Conservation (phyloP, 2,329 filamentous ascomycete species). For the Clathrospora elynae region DNA sequence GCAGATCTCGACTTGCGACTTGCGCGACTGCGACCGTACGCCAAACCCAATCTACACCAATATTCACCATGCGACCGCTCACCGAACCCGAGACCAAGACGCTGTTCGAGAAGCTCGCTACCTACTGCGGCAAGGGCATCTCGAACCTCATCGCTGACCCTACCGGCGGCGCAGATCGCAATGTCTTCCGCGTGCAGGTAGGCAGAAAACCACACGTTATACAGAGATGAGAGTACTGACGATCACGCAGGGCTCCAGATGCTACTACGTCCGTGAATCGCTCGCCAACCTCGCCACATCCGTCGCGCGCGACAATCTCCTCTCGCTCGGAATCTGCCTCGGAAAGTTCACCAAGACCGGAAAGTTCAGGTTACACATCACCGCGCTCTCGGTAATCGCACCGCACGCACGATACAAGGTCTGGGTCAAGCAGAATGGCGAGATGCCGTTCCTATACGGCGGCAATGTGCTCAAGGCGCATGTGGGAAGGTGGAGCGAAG, state of each 20-base stretch:
- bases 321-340: constrained; percentile 87
- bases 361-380: constrained; percentile 94
- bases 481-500: constrained; percentile 83
- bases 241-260: constrained; percentile 68
- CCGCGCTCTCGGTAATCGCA: constrained; percentile 84
- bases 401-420: constrained; percentile 95
- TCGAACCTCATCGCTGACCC: constrained; percentile 68
- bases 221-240: constrained; percentile 12
- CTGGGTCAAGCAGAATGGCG: constrained; percentile 94
- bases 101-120: constrained; percentile 89
- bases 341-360: constrained; percentile 97
- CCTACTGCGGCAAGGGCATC: constrained; percentile 86
- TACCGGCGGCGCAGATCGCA: constrained; percentile 40
- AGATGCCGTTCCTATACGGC: constrained; percentile 97
- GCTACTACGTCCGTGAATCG: constrained; percentile 90
- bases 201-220: not conserved
- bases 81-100: constrained; percentile 79
- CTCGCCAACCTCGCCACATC: constrained; percentile 91
- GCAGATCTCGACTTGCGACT: constrained; percentile 14
- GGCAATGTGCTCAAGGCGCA: constrained; percentile 85
- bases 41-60: constrained; percentile 12
- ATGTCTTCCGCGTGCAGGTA: constrained; percentile 59
- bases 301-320: constrained; percentile 77
- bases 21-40: constrained; percentile 18
- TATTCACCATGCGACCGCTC: constrained; percentile 72